Conservation (phyloP, 2,329 filamentous ascomycete species). For the Beauveria australis region DNA sequence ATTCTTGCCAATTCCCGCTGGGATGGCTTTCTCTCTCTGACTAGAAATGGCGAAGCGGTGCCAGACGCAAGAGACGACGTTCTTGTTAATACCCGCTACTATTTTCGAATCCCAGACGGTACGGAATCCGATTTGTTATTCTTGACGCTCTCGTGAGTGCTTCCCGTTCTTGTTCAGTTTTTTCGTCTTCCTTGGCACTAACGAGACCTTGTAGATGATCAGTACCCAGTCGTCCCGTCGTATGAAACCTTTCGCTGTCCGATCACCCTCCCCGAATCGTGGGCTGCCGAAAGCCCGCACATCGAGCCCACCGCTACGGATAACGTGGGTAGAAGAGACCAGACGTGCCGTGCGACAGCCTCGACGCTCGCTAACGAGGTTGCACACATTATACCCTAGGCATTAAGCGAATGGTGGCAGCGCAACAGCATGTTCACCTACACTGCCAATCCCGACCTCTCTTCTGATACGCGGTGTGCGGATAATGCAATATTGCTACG, state of each 20-base stretch:
- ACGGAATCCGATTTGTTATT: not conserved
- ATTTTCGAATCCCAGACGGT: not conserved
- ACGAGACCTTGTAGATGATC: constrained; percentile 2
- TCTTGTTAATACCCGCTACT: not conserved
- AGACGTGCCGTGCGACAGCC: constrained; percentile 7
- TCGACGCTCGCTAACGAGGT: constrained; percentile 8
- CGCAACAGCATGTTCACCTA: constrained; percentile 11
- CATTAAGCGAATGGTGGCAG: constrained; percentile 12
- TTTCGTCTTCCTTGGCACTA: not conserved
- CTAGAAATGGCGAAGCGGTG: not conserved
- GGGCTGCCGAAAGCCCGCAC: not conserved
- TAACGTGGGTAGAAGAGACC: constrained; percentile 8
- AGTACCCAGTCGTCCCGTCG: not conserved
- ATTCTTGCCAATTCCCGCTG: constrained; percentile 9
- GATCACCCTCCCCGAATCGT: not conserved
- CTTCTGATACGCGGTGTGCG: constrained; percentile 8
- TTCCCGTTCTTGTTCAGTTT: not conserved
- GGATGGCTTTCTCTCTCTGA: constrained; percentile 10
- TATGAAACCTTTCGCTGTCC: not conserved
- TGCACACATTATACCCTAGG: constrained; percentile 10
- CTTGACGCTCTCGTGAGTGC: not conserved
- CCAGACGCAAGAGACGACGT: not conserved
- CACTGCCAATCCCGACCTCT: constrained; percentile 7
- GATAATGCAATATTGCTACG: constrained; percentile 12
- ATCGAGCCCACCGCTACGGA: constrained; percentile 5